Conservation (phyloP, 2,329 filamentous ascomycete genomes). For the Neofusicoccum sp. region DNA sequence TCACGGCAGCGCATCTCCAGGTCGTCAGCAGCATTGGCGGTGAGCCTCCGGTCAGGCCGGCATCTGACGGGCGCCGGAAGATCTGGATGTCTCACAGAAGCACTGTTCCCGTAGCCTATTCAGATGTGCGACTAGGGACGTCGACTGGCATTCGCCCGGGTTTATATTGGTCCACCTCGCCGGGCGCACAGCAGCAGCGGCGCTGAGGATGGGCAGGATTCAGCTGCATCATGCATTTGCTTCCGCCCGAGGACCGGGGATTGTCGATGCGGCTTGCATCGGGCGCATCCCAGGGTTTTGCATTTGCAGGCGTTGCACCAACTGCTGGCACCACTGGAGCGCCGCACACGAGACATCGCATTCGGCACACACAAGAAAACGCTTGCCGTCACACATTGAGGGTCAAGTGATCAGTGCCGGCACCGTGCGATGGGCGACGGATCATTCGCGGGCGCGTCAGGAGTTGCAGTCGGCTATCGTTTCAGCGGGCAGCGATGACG, state of each 20-base stretch:
- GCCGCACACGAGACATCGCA: conserved; percentile 17
- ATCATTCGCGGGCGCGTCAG: conserved; percentile 16
- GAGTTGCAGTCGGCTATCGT: conserved; percentile 18
- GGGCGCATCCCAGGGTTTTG: conserved; percentile 3
- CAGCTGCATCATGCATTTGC: conserved; percentile 8
- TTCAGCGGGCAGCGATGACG: conserved; percentile 16
- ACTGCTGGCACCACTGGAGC: conserved; percentile 12
- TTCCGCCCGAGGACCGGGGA: conserved; percentile 16
- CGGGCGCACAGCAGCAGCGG: conserved; percentile 14
- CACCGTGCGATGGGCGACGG: conserved; percentile 17
- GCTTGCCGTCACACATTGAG: conserved; percentile 18
- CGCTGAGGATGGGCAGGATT: conserved; percentile 1
- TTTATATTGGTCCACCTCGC: conserved; percentile 16
- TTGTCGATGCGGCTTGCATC: conserved; percentile 13
- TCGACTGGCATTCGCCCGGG: not conserved
- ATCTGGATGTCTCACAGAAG: conserved; percentile 16
- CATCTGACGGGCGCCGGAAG: conserved; percentile 16
- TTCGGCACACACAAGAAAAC: conserved; percentile 17
- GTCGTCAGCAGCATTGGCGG: conserved; percentile 13
- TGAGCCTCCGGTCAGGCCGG: conserved; percentile 10
- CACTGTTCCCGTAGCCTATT: conserved; percentile 8
- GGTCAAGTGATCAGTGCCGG: conserved; percentile 14
- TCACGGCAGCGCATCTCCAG: not conserved
- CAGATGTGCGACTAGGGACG: conserved; percentile 14
- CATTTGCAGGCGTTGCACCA: conserved; percentile 2